Conservation (phyloP, 1,284 basidiomycete genomes). For the Ganoderma lingzhi region DNA sequence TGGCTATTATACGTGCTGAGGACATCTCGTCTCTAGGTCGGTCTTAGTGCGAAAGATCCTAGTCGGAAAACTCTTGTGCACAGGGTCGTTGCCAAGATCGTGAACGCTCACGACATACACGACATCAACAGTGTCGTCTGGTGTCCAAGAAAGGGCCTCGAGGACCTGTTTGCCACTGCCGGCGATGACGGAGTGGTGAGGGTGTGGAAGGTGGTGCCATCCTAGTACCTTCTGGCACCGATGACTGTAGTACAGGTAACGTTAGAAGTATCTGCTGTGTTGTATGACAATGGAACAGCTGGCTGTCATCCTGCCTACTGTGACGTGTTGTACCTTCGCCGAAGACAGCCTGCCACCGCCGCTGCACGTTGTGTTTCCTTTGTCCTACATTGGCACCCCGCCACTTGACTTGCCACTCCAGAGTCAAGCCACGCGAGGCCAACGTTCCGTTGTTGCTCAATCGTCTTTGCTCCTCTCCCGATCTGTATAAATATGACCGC, state of each 20-base stretch:
- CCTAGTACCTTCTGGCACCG: constrained; percentile 14
- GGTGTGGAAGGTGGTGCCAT: constrained; percentile 61
- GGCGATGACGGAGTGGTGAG: constrained; percentile 82
- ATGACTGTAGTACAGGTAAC: background rate
- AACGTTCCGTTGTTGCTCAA: background rate
- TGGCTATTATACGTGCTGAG: background rate
- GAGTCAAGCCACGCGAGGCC: background rate
- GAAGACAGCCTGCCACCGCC: background rate
- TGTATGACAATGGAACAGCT: constrained; percentile 6
- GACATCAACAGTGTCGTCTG: constrained; percentile 85
- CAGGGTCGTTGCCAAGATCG: constrained; percentile 58
- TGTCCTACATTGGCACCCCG: background rate
- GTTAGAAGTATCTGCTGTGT: constrained; percentile 5
- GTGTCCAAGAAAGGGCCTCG: constrained; percentile 70
- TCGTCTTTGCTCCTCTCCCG: background rate
- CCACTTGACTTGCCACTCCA: background rate
- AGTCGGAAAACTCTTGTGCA: constrained; percentile 44
- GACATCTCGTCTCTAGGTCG: constrained; percentile 27
- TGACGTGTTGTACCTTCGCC: background rate
- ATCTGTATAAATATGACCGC: background rate
- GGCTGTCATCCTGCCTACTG: background rate
- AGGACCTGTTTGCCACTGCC: constrained; percentile 75
- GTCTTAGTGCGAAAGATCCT: constrained; percentile 31
- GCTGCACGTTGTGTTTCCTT: background rate
- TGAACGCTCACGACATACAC: constrained; percentile 73